These are phyloP conservation scores for Trypanosoma platydactyli DNA, from an alignment of 208 protist genomes.

Conservation along the genomic window DNA sequence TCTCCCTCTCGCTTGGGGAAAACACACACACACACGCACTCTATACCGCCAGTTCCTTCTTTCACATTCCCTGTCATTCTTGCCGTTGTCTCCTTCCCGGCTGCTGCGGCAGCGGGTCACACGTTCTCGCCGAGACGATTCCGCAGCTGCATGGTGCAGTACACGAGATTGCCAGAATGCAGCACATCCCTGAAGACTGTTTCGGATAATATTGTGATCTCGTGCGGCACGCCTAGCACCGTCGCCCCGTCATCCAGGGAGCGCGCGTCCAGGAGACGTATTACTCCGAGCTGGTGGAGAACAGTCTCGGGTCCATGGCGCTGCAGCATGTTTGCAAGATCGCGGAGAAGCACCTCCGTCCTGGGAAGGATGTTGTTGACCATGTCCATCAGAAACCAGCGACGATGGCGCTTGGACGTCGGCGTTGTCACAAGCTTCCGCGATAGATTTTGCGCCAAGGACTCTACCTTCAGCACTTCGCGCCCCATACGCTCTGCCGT, in stretches of 20 bases:
- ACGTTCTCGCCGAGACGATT: constrained; percentile 5
- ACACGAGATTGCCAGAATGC: constrained; percentile 24
- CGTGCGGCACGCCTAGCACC: constrained; percentile 4
- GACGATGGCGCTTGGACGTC: constrained; percentile 13
- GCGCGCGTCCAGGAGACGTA: constrained; percentile 12
- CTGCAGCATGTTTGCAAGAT: constrained; percentile 28
- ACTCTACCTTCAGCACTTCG: constrained; percentile 17
- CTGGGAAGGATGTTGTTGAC: constrained; percentile 32
- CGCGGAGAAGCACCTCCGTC: constrained; percentile 27
- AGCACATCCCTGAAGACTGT: constrained; percentile 23
- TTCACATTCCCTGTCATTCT: constrained; percentile 6
- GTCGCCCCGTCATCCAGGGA: background rate
- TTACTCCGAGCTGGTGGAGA: constrained; percentile 17
- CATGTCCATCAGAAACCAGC: constrained; percentile 36
- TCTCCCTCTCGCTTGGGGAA: too few species aligned
- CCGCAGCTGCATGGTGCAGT: constrained; percentile 13
- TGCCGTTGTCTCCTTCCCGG: background rate
- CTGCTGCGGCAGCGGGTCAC: background rate
- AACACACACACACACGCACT: too few species aligned
- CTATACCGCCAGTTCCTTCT: too few species aligned
- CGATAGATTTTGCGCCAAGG: constrained; percentile 16
- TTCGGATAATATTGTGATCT: constrained; percentile 7
- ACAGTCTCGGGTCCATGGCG: constrained; percentile 6
- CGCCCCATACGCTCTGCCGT: constrained; percentile 17
- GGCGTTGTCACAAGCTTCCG: constrained; percentile 32